Conservation (phyloP, 225 moss, liverwort and hornwort species). For the Pleurozium schreberi region DNA sequence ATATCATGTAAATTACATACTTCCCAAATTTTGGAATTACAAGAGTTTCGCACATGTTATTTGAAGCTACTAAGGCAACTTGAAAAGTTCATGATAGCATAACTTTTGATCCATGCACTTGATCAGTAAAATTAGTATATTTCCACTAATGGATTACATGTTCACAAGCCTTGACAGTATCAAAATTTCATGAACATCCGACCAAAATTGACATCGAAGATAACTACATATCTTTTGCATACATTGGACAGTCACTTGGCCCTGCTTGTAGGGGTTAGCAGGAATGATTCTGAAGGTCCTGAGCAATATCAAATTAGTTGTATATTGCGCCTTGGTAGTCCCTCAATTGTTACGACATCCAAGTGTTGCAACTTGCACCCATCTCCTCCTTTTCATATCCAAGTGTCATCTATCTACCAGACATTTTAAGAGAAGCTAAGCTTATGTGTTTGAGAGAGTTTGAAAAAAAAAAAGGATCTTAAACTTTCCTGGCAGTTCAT, state of each 20-base stretch:
- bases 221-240: neutral
- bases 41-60: neutral
- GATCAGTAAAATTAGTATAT: accelerated
- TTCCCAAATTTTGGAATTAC: neutral
- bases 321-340: neutral
- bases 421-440: neutral
- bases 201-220: neutral
- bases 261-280: no score
- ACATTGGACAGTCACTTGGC: neutral
- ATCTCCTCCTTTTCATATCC: neutral
- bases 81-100: accelerated
- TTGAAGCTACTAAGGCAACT: accelerated
- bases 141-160: neutral
- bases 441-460: neutral
- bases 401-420: neutral
- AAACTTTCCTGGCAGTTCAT: neutral
- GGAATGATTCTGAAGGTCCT: neutral
- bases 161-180: neutral
- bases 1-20: neutral
- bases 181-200: neutral
- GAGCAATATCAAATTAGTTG: neutral
- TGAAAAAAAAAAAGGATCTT: neutral
- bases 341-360: neutral
- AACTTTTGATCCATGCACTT: accelerated
- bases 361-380: neutral